Conservation (phyloP, 2,329 filamentous ascomycete species). For the Pseudocercospora eumusae region DNA sequence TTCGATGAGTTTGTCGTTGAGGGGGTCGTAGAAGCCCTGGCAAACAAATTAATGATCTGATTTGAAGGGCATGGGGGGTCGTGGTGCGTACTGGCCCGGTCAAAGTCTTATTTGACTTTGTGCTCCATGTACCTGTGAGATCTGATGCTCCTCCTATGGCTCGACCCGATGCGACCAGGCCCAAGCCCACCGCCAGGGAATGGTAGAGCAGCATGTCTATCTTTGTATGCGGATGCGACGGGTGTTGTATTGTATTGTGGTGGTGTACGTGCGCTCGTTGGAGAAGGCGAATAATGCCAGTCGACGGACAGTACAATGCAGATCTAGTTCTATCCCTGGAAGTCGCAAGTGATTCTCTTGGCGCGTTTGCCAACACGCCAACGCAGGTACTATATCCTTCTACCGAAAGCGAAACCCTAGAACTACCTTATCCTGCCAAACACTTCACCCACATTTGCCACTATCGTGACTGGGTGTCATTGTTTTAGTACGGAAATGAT, state of each 20-base stretch:
- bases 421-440: not conserved
- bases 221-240: conserved; percentile 2
- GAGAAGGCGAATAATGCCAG: too few species aligned
- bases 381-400: conserved; percentile 3
- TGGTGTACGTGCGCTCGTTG: not conserved
- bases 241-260: too few species aligned
- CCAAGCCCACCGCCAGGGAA: conserved; percentile 34
- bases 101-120: conserved; percentile 67
- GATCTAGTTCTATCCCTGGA: not conserved
- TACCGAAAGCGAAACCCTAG: not conserved
- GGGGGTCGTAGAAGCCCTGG: conserved; percentile 72
- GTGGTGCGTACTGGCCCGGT: conserved; percentile 65
- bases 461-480: not conserved
- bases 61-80: too few species aligned
- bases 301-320: too few species aligned
- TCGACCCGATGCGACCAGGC: conserved; percentile 27
- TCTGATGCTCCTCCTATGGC: conserved; percentile 37
- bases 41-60: too few species aligned
- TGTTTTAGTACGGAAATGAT: not conserved
- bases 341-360: conserved; percentile 7
- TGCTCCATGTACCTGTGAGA: conserved; percentile 71
- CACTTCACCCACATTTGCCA: not conserved
- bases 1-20: conserved; percentile 66
- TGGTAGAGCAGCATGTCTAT: conserved; percentile 35
- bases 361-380: conserved; percentile 4